These are phyloP conservation scores for Naganishia vaughanmartiniae DNA, from an alignment of 768 basidiomycete species.

Conservation along the genomic window DNA sequence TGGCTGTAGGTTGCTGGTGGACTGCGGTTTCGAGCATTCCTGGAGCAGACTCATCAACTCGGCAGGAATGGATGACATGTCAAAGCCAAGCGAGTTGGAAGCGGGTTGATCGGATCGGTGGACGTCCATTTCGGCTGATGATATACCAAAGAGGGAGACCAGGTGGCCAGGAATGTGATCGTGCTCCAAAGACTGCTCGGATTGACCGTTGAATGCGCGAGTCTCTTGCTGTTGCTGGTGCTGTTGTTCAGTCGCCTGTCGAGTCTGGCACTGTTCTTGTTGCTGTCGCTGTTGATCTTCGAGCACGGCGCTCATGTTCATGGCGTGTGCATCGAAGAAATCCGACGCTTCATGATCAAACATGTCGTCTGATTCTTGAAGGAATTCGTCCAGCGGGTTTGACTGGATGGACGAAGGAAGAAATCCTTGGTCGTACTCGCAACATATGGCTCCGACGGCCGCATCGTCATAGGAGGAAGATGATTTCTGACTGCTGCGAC, in stretches of 20 bases:
- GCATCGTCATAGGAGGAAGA: slow-evolving; percentile 20
- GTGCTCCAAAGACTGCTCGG: slow-evolving; percentile 19
- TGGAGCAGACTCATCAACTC: background rate
- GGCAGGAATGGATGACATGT: background rate
- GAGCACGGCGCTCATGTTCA: slow-evolving; percentile 19
- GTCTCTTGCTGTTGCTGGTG: slow-evolving; percentile 10
- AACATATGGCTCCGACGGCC: slow-evolving; percentile 22
- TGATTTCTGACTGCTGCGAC: slow-evolving; percentile 21
- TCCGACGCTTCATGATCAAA: background rate
- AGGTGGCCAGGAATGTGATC: slow-evolving; percentile 18
- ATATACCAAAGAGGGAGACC: slow-evolving; percentile 15
- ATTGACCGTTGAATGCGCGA: slow-evolving; percentile 7
- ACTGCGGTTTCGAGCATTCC: background rate
- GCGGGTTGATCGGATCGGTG: background rate
- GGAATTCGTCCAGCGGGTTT: slow-evolving; percentile 8
- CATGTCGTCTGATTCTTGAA: slow-evolving; percentile 8
- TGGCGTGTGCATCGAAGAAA: background rate
- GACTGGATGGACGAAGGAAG: background rate
- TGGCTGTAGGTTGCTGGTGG: background rate
- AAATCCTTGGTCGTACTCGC: background rate
- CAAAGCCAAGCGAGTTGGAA: background rate
- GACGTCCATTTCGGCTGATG: background rate
- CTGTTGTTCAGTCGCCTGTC: background rate
- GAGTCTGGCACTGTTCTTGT: slow-evolving; percentile 8
- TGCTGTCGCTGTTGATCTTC: background rate